A percentile compares a stretch with the other conserved stretches of the same genome.
These are phyloP conservation scores for Arthroderma sp. DNA, from an alignment of 2,329 filamentous ascomycete species.

Conservation along the genomic window DNA sequence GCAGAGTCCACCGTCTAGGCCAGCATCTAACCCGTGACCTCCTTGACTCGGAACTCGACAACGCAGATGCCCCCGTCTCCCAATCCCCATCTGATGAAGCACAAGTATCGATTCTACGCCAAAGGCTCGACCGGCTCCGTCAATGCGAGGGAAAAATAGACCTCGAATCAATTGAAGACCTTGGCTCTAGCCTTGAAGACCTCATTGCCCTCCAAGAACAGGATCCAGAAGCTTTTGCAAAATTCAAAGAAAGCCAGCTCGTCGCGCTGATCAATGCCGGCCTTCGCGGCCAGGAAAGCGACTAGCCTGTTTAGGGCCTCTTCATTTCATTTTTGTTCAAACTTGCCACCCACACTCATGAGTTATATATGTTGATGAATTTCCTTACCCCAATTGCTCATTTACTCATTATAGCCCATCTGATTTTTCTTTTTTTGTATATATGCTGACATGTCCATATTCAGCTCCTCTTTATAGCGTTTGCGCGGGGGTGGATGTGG, in stretches of 20 bases:
- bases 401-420: too few relatives aligned
- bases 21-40: slow-evolving; percentile 54
- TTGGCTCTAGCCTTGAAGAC: slow-evolving; percentile 34
- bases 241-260: slow-evolving; percentile 33
- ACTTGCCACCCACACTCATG: neutral
- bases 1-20: slow-evolving; percentile 54
- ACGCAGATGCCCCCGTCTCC: slow-evolving; percentile 21
- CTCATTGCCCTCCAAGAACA: slow-evolving; percentile 29
- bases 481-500: too few relatives aligned
- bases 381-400: too few relatives aligned
- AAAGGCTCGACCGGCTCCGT: slow-evolving; percentile 30
- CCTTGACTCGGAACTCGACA: slow-evolving; percentile 34
- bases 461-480: too few relatives aligned
- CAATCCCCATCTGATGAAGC: slow-evolving; percentile 25
- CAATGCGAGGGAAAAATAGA: slow-evolving; percentile 29
- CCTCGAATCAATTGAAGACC: slow-evolving; percentile 28
- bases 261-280: slow-evolving; percentile 34
- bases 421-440: too few relatives aligned
- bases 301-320: neutral
- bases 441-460: too few relatives aligned
- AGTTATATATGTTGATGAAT: too few relatives aligned
- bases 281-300: slow-evolving; percentile 12
- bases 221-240: slow-evolving; percentile 32
- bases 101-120: slow-evolving; percentile 33
- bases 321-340: neutral